Conservation (phyloP, 177 flowering plant species). For the Vitis hybrid region DNA sequence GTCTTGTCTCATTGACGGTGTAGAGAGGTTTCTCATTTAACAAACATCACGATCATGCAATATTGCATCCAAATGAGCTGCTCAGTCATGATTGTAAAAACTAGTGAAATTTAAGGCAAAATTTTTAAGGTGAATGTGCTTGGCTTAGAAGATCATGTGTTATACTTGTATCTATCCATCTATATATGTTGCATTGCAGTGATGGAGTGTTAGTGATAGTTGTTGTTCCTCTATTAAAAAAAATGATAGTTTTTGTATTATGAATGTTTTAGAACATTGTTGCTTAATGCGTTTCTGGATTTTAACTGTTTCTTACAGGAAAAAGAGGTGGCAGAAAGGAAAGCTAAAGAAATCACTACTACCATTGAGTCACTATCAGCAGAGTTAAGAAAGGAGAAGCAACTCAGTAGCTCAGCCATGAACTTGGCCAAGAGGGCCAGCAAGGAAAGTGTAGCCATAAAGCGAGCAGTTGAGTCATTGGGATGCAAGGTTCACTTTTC, state of each 20-base stretch:
- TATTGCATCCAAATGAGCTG: too few species aligned
- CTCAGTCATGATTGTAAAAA: too few species aligned
- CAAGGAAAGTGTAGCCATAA: constrained; percentile 79
- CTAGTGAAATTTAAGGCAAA: too few species aligned
- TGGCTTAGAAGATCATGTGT: too few species aligned
- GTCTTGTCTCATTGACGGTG: too few species aligned
- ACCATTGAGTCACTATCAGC: constrained; percentile 59
- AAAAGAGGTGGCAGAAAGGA: constrained; percentile 86
- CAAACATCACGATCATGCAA: too few species aligned
- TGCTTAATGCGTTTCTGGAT: not conserved
- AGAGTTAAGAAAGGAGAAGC: constrained; percentile 70
- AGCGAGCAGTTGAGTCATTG: constrained; percentile 80
- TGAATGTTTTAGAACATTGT: not conserved
- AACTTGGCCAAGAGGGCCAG: constrained; percentile 61
- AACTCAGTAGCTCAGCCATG: constrained; percentile 59
- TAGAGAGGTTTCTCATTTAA: too few species aligned
- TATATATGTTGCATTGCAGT: too few species aligned
- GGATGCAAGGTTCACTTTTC: constrained; percentile 89
- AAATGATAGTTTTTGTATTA: not conserved
- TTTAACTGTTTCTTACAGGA: constrained; percentile 46
- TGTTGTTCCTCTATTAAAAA: too few species aligned
- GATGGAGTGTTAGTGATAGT: too few species aligned
- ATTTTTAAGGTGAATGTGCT: too few species aligned
- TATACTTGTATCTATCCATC: too few species aligned
- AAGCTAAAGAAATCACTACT: constrained; percentile 49